Base-by-base conservation (phyloP, 1,284 basidiomycete species). In the Takashimella koratensis region DNA sequence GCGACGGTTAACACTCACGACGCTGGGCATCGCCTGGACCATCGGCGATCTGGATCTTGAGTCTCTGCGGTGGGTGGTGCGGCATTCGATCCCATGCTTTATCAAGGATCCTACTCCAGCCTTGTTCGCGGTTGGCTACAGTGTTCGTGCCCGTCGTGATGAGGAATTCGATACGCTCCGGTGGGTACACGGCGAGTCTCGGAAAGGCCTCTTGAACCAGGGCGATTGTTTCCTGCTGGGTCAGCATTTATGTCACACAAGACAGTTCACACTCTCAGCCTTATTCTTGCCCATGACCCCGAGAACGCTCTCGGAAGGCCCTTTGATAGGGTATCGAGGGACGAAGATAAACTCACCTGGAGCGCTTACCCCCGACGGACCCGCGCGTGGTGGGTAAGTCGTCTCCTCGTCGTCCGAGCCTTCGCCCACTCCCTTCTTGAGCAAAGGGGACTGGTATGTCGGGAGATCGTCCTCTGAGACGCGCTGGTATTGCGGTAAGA, bases 181-280 rank as follows among this genome's bases (percentile, higher is more conserved):
- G 6, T 8, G 62, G 56, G 49, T 60, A 62, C 2, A 49, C 42
- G 3, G 53, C 51, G 6, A 64, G 27, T 4, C 22, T 20, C 2
- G 58, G 46, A 45, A 67, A 62, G 11, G 48, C 58, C 5, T 56
- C 16, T 46, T 60, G 58, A 8, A 64, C 63, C 3, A 64, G 53
- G 4, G 46, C 49, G 46, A 58, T 54, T 2, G 61, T 67, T 58
- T 63, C 65, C 65, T n/a, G n/a, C n/a, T n/a, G n/a, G n/a, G n/a
- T n/a, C n/a, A n/a, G n/a, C n/a, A n/a, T n/a, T n/a, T 64, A 27
- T 39, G 39, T 53, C 19, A 51, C 19, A 22, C 36, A 13, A 2
- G 2, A 22, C n/a, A 47, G n/a, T n/a, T n/a, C n/a, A n/a, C n/a
- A 53, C 61, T 55, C 51, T 64, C 65, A 53, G 56, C 55, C 47